phyloP scores from a whole-genome alignment of 2,329 filamentous ascomycete species.

The Passalora sequoiae region DNA sequence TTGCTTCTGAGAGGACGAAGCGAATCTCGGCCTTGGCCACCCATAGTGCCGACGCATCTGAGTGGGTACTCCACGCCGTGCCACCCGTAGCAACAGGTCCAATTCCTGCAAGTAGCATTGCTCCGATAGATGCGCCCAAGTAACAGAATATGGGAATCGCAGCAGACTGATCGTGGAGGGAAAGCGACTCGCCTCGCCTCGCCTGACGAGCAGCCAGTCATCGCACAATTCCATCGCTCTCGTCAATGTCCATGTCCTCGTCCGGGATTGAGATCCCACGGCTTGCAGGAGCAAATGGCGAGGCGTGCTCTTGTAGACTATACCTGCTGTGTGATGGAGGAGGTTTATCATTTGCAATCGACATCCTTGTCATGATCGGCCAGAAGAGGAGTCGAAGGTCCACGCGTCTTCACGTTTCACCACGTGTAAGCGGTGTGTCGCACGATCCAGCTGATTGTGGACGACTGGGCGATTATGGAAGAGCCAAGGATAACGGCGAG shows the following conservation, averaged over 20 bases:
- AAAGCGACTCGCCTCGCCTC: no score
- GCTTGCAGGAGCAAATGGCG: neutral
- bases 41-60: no score
- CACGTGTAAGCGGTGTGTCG: slow-evolving; percentile 4
- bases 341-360: neutral
- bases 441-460: neutral
- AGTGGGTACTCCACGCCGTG: neutral
- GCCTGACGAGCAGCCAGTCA: no score
- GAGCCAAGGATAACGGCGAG: neutral
- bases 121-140: neutral
- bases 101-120: neutral
- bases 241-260: no score
- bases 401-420: slow-evolving; percentile 3
- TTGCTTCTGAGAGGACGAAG: neutral
- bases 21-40: no score
- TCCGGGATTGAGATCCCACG: neutral
- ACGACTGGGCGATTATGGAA: neutral
- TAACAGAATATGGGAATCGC: neutral
- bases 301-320: neutral
- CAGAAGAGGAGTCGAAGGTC: no score
- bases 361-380: neutral
- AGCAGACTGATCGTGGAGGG: neutral
- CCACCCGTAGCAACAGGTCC: neutral
- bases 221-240: neutral
- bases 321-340: slow-evolving; percentile 1